Evolutionary conservation across 2,329 filamentous ascomycete species (phyloP), one percentile per base, ranked within the genome.

Genomic region (Paramyrothecium roridum): DNA sequence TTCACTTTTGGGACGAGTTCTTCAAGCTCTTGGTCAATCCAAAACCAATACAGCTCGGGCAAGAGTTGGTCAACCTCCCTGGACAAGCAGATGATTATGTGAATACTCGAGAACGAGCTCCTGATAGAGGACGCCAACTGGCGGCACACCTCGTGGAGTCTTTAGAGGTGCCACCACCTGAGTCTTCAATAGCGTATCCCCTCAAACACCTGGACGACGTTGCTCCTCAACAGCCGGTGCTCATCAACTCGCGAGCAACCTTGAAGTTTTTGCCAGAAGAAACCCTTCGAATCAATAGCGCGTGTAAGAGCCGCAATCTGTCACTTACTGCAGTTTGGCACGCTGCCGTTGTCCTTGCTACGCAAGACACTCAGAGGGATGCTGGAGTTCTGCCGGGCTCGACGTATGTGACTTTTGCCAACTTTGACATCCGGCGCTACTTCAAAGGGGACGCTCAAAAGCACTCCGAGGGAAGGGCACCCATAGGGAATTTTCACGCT

Each of bases 1-100:
- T 55, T 30, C 49, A 49, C 12, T 55, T 55, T 45, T 55, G 54
- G 54, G 52, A 55, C 19, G 50, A 55, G 45, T 55, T 52, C 30
- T 33, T 50, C n/a, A 40, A 49, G 19, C 46, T 55, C 8, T 30
- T 55, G 45, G 54, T 55, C 30, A 55, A 50, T 26, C 50, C 54
- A 12, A 52, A 26, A 43, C 50, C 50, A 30, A 26, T 55, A 26
- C 21, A 20, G 13, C 45, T 55, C 12, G 54, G 54, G 19, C 45
- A 52, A 21, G 50, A 55, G 11, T 22, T 55, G 23, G 40, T 40
- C 45, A 52, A 55, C 21, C 45, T 55, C 16, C 54, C 43, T 43
- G 54, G 54, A 30, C 46, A 26, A 8, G 46, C 54, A 45, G 54
- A 55, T 23, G 54, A 55, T 48, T 54, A 56, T 52, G 23, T 55